A percentile compares a stretch with the other conserved stretches of the same genome.
These are phyloP conservation scores for Stachybotrys chartarum DNA, from an alignment of 2,329 filamentous ascomycete genomes.

Conservation along the genomic window DNA sequence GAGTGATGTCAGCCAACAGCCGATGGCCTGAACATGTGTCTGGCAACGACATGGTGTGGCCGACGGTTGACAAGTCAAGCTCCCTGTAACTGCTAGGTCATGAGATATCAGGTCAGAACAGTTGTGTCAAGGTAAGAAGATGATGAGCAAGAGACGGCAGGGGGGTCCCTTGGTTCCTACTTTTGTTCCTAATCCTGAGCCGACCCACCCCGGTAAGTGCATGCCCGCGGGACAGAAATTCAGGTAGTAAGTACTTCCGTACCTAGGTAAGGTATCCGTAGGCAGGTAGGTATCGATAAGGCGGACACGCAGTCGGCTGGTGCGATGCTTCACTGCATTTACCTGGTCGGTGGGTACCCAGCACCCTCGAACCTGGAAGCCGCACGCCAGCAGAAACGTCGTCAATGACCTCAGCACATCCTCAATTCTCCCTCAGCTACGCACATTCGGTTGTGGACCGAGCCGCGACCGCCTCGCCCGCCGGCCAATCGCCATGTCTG, in stretches of 20 bases:
- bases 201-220: background rate
- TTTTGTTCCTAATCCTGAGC: background rate
- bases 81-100: too few relatives aligned
- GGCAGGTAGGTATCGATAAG: background rate
- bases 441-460: background rate
- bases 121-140: too few relatives aligned
- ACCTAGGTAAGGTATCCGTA: background rate
- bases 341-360: too few relatives aligned
- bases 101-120: too few relatives aligned
- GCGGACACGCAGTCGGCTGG: background rate
- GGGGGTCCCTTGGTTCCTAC: too few relatives aligned
- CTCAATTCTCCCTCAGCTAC: background rate
- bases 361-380: too few relatives aligned
- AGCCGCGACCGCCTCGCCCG: conserved; percentile 15
- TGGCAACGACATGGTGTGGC: too few relatives aligned
- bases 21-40: too few relatives aligned
- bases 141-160: too few relatives aligned
- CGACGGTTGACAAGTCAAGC: too few relatives aligned
- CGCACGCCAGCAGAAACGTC: background rate
- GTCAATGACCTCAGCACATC: background rate
- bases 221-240: background rate
- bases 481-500: conserved; percentile 40
- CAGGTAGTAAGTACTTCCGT: background rate
- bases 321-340: too few relatives aligned
- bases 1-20: too few relatives aligned